Evolutionary conservation across 1,284 basidiomycete genomes (phyloP).

Genomic region (Tilletia walkeri): DNA sequence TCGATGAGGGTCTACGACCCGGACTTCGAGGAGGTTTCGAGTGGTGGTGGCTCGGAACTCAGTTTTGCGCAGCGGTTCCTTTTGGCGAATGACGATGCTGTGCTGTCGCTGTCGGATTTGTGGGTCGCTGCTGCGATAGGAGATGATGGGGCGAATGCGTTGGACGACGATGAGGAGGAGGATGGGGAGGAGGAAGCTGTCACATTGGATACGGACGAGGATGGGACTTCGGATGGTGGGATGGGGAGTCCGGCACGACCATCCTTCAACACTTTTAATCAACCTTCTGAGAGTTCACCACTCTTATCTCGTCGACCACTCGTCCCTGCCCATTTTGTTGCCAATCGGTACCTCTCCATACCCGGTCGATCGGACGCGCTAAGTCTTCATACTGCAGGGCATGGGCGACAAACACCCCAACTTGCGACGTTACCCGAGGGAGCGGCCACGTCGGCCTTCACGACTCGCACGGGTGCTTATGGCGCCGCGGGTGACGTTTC

Average conservation of each 20-base stretch:
- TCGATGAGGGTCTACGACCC: constrained; percentile 41
- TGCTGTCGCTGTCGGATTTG: constrained; percentile 81
- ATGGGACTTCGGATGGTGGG: constrained; percentile 19
- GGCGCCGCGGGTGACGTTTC: not conserved
- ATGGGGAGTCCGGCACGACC: not conserved
- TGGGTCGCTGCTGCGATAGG: constrained; percentile 92
- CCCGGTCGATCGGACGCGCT: constrained; percentile 29
- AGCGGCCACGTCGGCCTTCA: constrained; percentile 21
- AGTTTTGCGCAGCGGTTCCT: constrained; percentile 69
- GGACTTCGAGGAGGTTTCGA: constrained; percentile 40
- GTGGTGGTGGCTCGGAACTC: constrained; percentile 6
- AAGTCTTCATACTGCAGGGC: not conserved
- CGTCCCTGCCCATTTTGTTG: constrained; percentile 44
- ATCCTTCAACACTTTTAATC: not conserved
- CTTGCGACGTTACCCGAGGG: constrained; percentile 10
- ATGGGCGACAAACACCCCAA: constrained; percentile 20
- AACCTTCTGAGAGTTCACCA: constrained; percentile 27
- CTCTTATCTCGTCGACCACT: constrained; percentile 37
- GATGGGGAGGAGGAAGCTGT: constrained; percentile 25
- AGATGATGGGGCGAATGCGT: constrained; percentile 62
- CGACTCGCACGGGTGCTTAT: constrained; percentile 16
- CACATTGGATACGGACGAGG: not conserved
- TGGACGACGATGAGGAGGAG: constrained; percentile 56
- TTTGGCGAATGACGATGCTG: constrained; percentile 78
- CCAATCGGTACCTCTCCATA: constrained; percentile 35